These are phyloP conservation scores for Nicotiana attenuata DNA, from an alignment of 257 asterid genomes.

Conservation along the genomic window DNA sequence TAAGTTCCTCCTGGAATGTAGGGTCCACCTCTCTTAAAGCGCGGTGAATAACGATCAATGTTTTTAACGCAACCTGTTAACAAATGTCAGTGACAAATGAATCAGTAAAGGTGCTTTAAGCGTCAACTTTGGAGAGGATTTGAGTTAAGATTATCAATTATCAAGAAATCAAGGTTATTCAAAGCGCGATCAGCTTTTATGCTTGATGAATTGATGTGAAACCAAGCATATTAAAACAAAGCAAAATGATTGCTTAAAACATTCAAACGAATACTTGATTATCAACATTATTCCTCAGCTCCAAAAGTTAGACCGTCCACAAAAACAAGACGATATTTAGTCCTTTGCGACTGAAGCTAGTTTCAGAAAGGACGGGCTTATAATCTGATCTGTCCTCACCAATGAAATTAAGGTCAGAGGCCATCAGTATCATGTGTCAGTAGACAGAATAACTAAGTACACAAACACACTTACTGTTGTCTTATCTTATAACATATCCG, in stretches of 20 bases:
- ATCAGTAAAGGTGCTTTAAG: not conserved
- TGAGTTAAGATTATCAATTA: not conserved
- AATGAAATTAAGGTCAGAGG: not conserved
- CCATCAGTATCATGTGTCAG: not conserved
- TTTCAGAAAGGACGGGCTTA: not conserved
- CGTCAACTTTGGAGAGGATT: not conserved
- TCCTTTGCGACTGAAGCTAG: not conserved
- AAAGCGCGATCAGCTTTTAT: not conserved
- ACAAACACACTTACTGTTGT: not conserved
- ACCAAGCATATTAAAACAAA: not conserved
- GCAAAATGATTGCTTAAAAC: not conserved
- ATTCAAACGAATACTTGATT: not conserved
- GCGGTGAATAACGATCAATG: conserved; percentile 90
- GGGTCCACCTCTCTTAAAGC: conserved; percentile 96
- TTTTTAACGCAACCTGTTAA: conserved; percentile 89
- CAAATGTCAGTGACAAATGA: not conserved
- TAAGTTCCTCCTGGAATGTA: conserved; percentile 88
- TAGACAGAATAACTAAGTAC: not conserved
- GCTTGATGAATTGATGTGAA: not conserved
- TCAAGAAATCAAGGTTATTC: not conserved
- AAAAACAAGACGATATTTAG: not conserved
- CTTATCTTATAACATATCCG: not conserved
- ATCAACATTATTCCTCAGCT: not conserved
- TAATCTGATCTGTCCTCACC: not conserved
- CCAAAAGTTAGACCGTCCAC: not conserved